Evolutionary conservation across 202 grass and related monocot species (phyloP).

Genomic region (Digitaria exilis): DNA sequence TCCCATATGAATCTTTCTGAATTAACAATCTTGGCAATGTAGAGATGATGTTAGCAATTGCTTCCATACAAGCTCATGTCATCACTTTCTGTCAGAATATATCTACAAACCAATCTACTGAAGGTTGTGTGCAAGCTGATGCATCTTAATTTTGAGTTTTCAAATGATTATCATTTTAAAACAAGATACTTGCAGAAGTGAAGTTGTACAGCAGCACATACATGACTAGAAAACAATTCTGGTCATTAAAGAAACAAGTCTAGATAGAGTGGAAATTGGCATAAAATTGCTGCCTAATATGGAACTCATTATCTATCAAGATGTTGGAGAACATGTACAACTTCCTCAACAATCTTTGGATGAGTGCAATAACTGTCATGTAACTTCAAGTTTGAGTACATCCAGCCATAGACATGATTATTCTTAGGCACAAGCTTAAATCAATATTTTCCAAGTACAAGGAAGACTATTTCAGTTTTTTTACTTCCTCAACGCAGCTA

Average conservation of each 20-base stretch:
- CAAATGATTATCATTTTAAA: no score
- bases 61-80: not conserved
- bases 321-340: not conserved
- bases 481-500: no score
- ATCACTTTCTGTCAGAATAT: not conserved
- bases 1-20: constrained; percentile 63
- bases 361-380: not conserved
- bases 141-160: not conserved
- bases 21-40: constrained; percentile 53
- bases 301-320: not conserved
- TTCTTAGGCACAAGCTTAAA: not conserved
- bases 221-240: constrained; percentile 29
- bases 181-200: no score
- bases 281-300: not conserved
- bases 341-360: not conserved
- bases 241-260: not conserved
- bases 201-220: no score
- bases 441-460: constrained; percentile 11
- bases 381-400: not conserved
- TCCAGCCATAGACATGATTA: not conserved
- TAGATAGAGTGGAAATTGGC: not conserved
- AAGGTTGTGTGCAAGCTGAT: not conserved
- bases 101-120: not conserved
- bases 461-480: not conserved
- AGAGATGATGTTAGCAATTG: constrained; percentile 20